Conservation (phyloP, 2,329 filamentous ascomycete species). For the Talaromyces sp. region DNA sequence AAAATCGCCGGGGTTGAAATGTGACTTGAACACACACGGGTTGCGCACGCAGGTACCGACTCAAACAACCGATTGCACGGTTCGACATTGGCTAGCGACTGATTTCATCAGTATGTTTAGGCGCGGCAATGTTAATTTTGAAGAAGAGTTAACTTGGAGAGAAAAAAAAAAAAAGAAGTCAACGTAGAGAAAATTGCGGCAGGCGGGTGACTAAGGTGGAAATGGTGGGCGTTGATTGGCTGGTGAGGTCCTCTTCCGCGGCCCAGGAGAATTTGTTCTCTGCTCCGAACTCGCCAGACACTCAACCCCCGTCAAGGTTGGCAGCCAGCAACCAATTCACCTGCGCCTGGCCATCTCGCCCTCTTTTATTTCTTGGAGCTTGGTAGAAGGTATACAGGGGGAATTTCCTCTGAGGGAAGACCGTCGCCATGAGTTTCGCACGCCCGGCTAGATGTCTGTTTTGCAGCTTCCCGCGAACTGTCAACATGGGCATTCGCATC, state of each 20-base stretch:
- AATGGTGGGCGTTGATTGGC: constrained; percentile 8
- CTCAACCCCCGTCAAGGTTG: neutral
- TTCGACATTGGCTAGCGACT: constrained; percentile 5
- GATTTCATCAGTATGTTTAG: neutral
- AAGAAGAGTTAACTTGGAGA: neutral
- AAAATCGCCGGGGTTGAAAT: neutral
- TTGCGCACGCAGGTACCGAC: neutral
- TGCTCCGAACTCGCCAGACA: constrained; percentile 8
- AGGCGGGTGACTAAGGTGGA: constrained; percentile 1
- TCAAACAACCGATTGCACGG: neutral
- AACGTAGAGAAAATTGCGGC: constrained; percentile 1
- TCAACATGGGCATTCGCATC: constrained; percentile 31
- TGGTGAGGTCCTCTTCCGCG: neutral
- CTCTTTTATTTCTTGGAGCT: constrained; percentile 3
- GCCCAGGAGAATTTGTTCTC: constrained; percentile 21
- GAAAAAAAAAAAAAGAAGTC: neutral
- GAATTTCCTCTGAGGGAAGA: constrained; percentile 11
- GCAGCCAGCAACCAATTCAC: constrained; percentile 5
- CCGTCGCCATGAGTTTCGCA: constrained; percentile 43
- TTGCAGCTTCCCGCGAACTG: constrained; percentile 41
- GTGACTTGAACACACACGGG: neutral
- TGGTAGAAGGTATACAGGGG: constrained; percentile 10
- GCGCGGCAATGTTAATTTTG: neutral
- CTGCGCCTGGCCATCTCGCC: neutral
- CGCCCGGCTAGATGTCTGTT: constrained; percentile 47